These are phyloP conservation scores for Cladosporium sp. DNA, from an alignment of 2,329 filamentous ascomycete genomes.

Conservation along the genomic window DNA sequence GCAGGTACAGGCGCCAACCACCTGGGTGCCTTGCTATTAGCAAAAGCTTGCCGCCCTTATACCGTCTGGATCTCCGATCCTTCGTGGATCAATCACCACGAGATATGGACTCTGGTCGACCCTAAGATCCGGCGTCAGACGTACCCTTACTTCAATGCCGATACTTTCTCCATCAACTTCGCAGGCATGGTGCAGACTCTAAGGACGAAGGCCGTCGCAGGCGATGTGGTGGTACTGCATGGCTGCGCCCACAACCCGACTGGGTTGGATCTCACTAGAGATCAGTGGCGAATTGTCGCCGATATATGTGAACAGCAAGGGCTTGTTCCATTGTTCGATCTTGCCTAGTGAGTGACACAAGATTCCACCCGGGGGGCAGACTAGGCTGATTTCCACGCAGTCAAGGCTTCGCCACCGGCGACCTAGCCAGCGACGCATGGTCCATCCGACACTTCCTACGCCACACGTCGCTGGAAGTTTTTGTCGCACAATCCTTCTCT, in stretches of 20 bases:
- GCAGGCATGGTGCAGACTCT: slow-evolving; percentile 79
- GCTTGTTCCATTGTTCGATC: slow-evolving; percentile 98
- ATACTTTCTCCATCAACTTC: slow-evolving; percentile 89
- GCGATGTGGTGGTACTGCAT: slow-evolving; percentile 85
- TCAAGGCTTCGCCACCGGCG: slow-evolving; percentile 94
- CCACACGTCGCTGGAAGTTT: neutral
- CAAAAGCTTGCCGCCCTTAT: too few species aligned
- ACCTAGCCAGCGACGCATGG: slow-evolving; percentile 80
- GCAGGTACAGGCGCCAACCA: too few species aligned
- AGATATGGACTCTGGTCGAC: slow-evolving; percentile 89
- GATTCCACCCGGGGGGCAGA: too few species aligned
- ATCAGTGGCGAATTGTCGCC: slow-evolving; percentile 92
- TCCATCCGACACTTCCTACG: slow-evolving; percentile 81
- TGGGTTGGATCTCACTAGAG: slow-evolving; percentile 87
- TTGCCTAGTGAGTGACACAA: slow-evolving; percentile 62
- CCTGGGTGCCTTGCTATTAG: too few species aligned
- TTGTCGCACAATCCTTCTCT: slow-evolving; percentile 48
- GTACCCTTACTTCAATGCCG: slow-evolving; percentile 91
- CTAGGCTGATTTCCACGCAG: too few species aligned
- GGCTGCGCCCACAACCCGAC: slow-evolving; percentile 98
- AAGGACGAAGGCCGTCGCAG: slow-evolving; percentile 60
- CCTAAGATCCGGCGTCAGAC: slow-evolving; percentile 67
- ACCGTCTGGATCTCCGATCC: too few species aligned
- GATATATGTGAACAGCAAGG: slow-evolving; percentile 71
- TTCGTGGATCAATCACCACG: slow-evolving; percentile 92